Evolutionary conservation across 2,329 filamentous ascomycete genomes (phyloP), one percentile per base, ranked within the genome.

Genomic region (Pseudogymnoascus verrucosus): DNA sequence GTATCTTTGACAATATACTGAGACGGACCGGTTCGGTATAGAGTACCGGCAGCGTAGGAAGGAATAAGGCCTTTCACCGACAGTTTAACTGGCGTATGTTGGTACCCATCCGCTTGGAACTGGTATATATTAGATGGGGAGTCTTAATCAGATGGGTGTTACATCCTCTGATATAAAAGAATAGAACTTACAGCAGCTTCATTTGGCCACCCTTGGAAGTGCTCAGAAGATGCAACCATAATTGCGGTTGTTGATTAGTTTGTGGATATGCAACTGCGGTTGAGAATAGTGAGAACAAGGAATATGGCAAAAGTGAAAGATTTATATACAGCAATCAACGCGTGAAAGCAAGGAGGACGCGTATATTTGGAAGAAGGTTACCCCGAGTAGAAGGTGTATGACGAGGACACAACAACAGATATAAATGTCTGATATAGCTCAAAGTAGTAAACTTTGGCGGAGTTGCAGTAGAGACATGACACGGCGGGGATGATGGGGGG

Each of bases 1-100:
- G 84, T 85, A 47, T 76, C 73, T n/a, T 86, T 78, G 2, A 91
- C 76, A 39, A 82, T 81, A 72, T 82, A 84, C 28, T 83, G 80
- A 0, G 89, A 89, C 0, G 89, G 89, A 0, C 91, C 90, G 0
- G 88, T 92, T 23, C 90, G 83, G 73, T 88, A 93, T 0, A 95
- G 79, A 1, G 83, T 79, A 1, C 91, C 91, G 2, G 88, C 85
- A 3, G 85, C 85, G 79, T 89, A 93, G 1, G 78, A 64, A 1
- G 91, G 91, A 61, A 95, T 91, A 0, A 74, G 73, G 10, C 91
- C 91, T 39, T 78, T 79, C 4, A 93, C 80, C 0, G 71, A 69
- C 11, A 93, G 80, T 60, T 86, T 78, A 3, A 92, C 76, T 0
- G 89, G 88, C 39, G 19, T 36, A 42, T 64, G 54, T 60, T 67